Conservation (phyloP, 257 asterid genomes). For the Jacaranda copaia region DNA sequence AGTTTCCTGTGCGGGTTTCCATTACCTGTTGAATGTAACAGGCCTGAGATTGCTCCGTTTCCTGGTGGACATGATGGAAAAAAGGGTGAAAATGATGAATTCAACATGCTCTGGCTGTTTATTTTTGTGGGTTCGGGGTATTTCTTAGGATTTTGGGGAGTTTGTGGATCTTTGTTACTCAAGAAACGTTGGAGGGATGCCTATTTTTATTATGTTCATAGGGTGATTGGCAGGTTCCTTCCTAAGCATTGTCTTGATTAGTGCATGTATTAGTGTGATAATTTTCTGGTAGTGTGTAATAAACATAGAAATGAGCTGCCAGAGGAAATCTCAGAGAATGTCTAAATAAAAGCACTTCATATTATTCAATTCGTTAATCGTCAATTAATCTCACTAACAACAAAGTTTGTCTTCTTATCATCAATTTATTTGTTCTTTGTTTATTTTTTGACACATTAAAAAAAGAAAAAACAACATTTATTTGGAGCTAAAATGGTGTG, state of each 20-base stretch:
- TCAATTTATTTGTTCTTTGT: too few relatives aligned
- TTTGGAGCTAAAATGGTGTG: too few relatives aligned
- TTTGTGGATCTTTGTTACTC: slow-evolving; percentile 43
- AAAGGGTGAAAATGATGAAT: slow-evolving; percentile 20
- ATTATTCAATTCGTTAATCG: not conserved
- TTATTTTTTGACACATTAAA: too few relatives aligned
- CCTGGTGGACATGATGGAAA: slow-evolving; percentile 12
- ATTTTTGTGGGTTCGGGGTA: slow-evolving; percentile 38
- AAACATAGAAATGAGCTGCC: too few relatives aligned
- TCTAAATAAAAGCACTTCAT: too few relatives aligned
- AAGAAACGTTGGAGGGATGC: slow-evolving; percentile 45
- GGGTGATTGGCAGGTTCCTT: not conserved
- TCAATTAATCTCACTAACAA: too few relatives aligned
- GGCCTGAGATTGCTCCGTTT: slow-evolving; percentile 10
- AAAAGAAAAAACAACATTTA: too few relatives aligned
- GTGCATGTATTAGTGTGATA: not conserved
- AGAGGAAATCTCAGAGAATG: too few relatives aligned
- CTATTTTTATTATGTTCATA: slow-evolving; percentile 23
- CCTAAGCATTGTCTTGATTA: not conserved
- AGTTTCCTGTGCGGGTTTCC: slow-evolving; percentile 43
- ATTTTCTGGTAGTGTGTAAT: not conserved
- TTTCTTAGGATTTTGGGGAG: slow-evolving; percentile 41
- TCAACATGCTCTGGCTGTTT: slow-evolving; percentile 39
- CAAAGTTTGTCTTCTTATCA: too few relatives aligned
- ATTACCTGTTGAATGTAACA: slow-evolving; percentile 25